These are phyloP conservation scores for Monascus purpureus DNA, from an alignment of 495 filamentous ascomycete genomes.

Conservation along the genomic window DNA sequence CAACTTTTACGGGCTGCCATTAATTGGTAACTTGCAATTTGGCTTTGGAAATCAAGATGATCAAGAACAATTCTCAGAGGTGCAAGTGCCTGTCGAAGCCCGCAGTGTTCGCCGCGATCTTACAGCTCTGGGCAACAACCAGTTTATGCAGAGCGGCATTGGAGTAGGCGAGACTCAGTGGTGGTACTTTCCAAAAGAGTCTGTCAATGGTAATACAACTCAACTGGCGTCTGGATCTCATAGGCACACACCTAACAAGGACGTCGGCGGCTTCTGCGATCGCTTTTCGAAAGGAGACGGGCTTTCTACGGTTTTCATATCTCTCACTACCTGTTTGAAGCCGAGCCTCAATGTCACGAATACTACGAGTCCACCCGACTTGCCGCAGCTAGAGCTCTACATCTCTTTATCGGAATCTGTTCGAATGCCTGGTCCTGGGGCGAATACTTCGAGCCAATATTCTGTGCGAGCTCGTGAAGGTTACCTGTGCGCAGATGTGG, in stretches of 20 bases:
- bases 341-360: conserved; percentile 35
- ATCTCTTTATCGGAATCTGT: conserved; percentile 54
- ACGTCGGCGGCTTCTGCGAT: conserved; percentile 8
- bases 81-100: conserved; percentile 44
- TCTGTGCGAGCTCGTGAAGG: conserved; percentile 38
- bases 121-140: conserved; percentile 48
- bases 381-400: conserved; percentile 66
- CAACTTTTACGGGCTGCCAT: no score
- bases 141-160: conserved; percentile 38
- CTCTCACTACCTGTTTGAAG: conserved; percentile 68
- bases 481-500: conserved; percentile 27
- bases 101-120: conserved; percentile 39
- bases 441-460: conserved; percentile 28
- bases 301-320: conserved; percentile 72
- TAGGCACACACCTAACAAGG: conserved; percentile 15
- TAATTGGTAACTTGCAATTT: no score
- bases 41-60: neutral
- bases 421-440: conserved; percentile 49
- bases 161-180: conserved; percentile 40
- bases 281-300: conserved; percentile 30
- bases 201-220: conserved; percentile 22
- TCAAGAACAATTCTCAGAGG: conserved; percentile 8
- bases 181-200: conserved; percentile 37
- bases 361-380: conserved; percentile 11
- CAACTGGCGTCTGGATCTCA: conserved; percentile 22